These are phyloP conservation scores for Aspergillus tanneri DNA, from an alignment of 2,329 filamentous ascomycete genomes.

Conservation along the genomic window DNA sequence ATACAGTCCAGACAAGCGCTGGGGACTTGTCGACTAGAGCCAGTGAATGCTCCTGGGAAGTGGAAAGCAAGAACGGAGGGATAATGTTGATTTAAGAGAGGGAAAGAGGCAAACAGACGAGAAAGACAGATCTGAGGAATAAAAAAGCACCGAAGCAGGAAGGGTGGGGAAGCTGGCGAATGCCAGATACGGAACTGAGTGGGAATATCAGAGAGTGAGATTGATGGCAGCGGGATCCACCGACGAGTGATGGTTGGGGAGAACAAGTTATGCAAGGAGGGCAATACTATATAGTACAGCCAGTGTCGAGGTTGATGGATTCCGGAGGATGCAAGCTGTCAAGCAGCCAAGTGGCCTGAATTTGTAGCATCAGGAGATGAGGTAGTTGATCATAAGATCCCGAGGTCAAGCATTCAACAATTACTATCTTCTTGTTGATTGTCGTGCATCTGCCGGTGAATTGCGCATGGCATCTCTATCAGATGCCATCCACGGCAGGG, in stretches of 20 bases:
- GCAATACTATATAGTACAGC: constrained; percentile 11
- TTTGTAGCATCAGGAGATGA: constrained; percentile 4
- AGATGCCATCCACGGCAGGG: neutral
- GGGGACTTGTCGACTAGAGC: neutral
- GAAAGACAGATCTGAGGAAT: constrained; percentile 10
- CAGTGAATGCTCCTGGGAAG: constrained; percentile 2
- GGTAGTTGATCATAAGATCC: constrained; percentile 29
- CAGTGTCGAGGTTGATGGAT: constrained; percentile 10
- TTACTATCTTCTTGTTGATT: no score
- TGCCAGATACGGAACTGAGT: no score
- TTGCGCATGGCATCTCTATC: neutral
- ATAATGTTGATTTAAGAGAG: constrained; percentile 10
- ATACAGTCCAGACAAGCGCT: neutral
- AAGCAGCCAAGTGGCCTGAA: constrained; percentile 15
- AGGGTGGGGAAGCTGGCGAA: constrained; percentile 6
- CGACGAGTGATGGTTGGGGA: constrained; percentile 23
- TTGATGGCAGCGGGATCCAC: constrained; percentile 12
- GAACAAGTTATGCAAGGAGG: constrained; percentile 13
- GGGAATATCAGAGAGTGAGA: neutral
- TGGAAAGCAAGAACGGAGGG: constrained; percentile 1
- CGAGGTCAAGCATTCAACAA: constrained; percentile 22
- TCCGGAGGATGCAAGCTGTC: no score
- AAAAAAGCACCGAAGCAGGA: constrained; percentile 7
- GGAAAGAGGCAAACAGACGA: constrained; percentile 11
- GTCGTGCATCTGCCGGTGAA: no score